A percentile compares a stretch with the other conserved stretches of the same genome.
phyloP scores from a whole-genome alignment of 2,329 filamentous ascomycete genomes.

The Colletotrichum theobromicola region DNA sequence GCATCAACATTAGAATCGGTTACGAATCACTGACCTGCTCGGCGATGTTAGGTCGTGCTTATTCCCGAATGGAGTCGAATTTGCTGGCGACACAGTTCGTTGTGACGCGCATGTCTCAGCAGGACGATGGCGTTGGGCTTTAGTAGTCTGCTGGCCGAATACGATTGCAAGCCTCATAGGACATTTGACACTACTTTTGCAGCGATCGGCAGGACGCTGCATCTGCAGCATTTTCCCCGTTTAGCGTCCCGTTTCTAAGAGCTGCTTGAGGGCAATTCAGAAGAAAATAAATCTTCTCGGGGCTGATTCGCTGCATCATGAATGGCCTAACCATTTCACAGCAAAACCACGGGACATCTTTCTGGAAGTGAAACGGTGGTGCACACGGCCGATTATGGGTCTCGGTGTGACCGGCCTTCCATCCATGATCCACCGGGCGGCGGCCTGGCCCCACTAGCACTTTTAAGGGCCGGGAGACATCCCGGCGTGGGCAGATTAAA shows the following conservation, averaged over 20 bases:
- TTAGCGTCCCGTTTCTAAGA: background rate
- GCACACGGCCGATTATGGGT: background rate
- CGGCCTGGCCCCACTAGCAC: background rate
- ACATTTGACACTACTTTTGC: background rate
- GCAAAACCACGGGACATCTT: background rate
- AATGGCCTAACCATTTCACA: background rate
- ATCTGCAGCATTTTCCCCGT: background rate
- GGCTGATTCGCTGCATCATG: background rate
- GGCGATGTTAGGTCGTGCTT: background rate
- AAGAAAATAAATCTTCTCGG: background rate
- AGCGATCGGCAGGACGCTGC: background rate
- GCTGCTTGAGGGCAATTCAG: background rate
- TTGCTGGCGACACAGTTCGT: background rate
- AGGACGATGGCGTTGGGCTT: background rate
- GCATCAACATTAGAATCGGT: background rate
- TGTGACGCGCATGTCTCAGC: background rate
- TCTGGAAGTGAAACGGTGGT: background rate
- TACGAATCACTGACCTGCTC: background rate
- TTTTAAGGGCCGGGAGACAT: background rate
- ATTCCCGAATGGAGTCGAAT: background rate
- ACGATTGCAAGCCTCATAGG: background rate
- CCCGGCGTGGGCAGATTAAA: background rate
- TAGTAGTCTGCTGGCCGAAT: background rate
- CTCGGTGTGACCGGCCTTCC: background rate
- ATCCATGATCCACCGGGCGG: background rate